Percentiles rank a stretch among this genome's conserved stretches.
phyloP scores from a whole-genome alignment of 2,329 filamentous ascomycete genomes.

The Emergomyces africanus region DNA sequence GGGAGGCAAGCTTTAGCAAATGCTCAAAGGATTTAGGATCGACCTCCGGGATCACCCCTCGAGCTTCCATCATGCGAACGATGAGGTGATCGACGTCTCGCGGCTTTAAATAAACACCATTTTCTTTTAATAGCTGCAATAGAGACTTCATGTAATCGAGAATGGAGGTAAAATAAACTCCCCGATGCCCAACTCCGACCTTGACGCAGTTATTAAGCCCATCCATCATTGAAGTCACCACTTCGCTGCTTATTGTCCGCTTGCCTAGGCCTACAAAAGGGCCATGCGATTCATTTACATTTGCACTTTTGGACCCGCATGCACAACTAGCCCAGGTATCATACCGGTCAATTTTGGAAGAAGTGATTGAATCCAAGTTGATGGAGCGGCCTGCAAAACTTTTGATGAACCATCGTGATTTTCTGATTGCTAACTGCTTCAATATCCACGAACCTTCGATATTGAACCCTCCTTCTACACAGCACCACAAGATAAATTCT shows the following conservation, averaged over 20 bases:
- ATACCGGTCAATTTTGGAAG: slow-evolving; percentile 24
- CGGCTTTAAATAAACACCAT: slow-evolving; percentile 18
- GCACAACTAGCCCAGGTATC: slow-evolving; percentile 25
- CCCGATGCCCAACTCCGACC: slow-evolving; percentile 25
- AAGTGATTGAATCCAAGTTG: slow-evolving; percentile 16
- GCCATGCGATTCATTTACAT: slow-evolving; percentile 10
- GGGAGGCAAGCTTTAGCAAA: slow-evolving; percentile 19
- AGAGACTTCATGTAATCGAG: slow-evolving; percentile 24
- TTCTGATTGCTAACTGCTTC: slow-evolving; percentile 19
- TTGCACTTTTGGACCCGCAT: slow-evolving; percentile 5
- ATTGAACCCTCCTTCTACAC: slow-evolving; percentile 34
- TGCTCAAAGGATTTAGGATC: slow-evolving; percentile 34
- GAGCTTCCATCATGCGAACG: slow-evolving; percentile 40
- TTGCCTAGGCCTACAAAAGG: slow-evolving; percentile 29
- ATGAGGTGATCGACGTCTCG: slow-evolving; percentile 27
- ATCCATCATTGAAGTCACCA: slow-evolving; percentile 43
- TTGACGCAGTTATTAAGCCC: slow-evolving; percentile 36
- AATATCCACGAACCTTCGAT: slow-evolving; percentile 30
- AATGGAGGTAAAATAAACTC: slow-evolving; percentile 14
- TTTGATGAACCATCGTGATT: slow-evolving; percentile 26
- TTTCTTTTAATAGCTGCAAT: slow-evolving; percentile 30
- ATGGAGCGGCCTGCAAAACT: slow-evolving; percentile 27
- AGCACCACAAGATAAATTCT: slow-evolving; percentile 39
- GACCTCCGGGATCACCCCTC: slow-evolving; percentile 31
- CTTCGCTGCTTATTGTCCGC: slow-evolving; percentile 45